A percentile compares a stretch with the other conserved stretches of the same genome.
phyloP scores from a whole-genome alignment of 2,329 filamentous ascomycete species.

The Cercospora sojina region DNA sequence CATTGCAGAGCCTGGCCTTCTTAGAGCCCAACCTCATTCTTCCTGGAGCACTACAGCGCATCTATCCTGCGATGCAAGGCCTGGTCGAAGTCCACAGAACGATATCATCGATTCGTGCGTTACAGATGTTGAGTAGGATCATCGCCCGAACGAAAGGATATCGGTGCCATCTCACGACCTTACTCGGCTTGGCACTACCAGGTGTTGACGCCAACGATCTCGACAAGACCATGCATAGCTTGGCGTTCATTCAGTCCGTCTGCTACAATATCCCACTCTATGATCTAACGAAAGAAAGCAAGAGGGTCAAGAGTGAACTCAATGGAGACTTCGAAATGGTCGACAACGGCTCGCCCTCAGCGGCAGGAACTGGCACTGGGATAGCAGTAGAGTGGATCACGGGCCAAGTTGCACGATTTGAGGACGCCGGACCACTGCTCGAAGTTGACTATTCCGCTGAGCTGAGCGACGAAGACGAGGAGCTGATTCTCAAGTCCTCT shows the following conservation, averaged over 20 bases:
- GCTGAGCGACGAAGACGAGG: conserved; percentile 81
- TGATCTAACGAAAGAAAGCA: conserved; percentile 65
- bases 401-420: conserved; percentile 89
- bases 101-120: conserved; percentile 83
- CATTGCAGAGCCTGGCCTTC: conserved; percentile 83
- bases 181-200: conserved; percentile 87
- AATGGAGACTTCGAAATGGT: conserved; percentile 36
- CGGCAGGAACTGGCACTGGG: conserved; percentile 42
- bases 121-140: conserved; percentile 87
- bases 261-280: conserved; percentile 94
- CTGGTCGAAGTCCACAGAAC: conserved; percentile 96
- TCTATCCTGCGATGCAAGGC: conserved; percentile 95
- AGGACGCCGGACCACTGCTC: conserved; percentile 79
- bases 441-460: conserved; percentile 82
- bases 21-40: conserved; percentile 89
- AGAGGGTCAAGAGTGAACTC: conserved; percentile 42
- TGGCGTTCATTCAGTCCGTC: conserved; percentile 93
- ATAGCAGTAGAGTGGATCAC: conserved; percentile 92
- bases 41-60: conserved; percentile 88
- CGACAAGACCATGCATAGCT: conserved; percentile 90
- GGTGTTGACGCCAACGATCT: conserved; percentile 97
- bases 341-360: conserved; percentile 26
- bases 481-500: conserved; percentile 84
- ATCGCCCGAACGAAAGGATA: conserved; percentile 96
- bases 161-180: conserved; percentile 88